These are phyloP conservation scores for Trypanosoma conorhini DNA, from an alignment of 208 protist genomes.

Conservation along the genomic window DNA sequence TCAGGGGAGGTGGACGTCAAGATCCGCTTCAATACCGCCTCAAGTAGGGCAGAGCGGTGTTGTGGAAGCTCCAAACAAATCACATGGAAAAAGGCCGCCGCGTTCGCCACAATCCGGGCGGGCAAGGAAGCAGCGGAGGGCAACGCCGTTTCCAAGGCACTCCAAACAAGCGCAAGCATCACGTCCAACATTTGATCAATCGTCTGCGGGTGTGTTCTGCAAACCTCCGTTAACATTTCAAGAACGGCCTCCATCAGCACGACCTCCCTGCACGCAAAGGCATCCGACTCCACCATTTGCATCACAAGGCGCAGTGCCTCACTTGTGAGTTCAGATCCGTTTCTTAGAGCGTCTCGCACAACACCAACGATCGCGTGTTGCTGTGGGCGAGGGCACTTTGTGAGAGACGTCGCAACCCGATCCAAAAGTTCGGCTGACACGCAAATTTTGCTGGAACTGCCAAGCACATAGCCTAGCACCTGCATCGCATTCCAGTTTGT, in stretches of 20 bases:
- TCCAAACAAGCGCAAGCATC: conserved; percentile 16
- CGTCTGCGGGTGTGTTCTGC: background rate
- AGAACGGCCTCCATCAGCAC: conserved; percentile 10
- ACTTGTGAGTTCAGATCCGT: conserved; percentile 5
- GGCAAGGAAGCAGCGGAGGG: background rate
- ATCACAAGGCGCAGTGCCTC: background rate
- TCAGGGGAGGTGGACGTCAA: background rate
- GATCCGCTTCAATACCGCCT: conserved; percentile 9
- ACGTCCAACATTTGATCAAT: background rate
- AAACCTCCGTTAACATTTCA: conserved; percentile 19
- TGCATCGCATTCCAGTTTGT: conserved; percentile 7
- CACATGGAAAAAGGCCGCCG: conserved; percentile 1
- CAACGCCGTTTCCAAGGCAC: background rate
- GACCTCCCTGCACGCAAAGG: conserved; percentile 2
- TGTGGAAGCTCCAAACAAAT: conserved; percentile 9
- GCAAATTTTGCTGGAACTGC: background rate
- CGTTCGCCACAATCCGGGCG: conserved; percentile 3
- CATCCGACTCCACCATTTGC: conserved; percentile 3
- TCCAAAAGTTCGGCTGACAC: conserved; percentile 17
- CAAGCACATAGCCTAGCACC: background rate
- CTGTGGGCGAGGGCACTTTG: background rate
- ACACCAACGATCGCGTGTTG: conserved; percentile 18
- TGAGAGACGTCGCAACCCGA: conserved; percentile 2
- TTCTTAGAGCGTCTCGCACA: conserved; percentile 15
- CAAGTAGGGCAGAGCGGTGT: background rate